Percentiles rank a stretch among this genome's conserved stretches.
Evolutionary conservation across 2,329 filamentous ascomycete genomes (phyloP).

Genomic region (Aspergillus bombycis): DNA sequence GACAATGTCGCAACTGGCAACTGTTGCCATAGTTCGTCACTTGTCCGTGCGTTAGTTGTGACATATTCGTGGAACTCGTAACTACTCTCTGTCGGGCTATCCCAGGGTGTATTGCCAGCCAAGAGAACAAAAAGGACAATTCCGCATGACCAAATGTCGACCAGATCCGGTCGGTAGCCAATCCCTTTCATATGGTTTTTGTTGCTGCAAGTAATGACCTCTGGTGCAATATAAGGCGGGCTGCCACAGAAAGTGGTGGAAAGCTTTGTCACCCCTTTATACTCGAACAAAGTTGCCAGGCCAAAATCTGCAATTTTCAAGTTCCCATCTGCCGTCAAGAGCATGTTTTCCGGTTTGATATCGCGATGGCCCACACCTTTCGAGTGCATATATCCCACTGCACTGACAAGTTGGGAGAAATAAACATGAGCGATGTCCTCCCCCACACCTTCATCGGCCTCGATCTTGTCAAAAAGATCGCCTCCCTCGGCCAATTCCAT

Average conservation of each 20-base stretch:
- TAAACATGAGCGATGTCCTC: constrained; percentile 96
- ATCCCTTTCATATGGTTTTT: constrained; percentile 51
- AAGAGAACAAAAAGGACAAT: constrained; percentile 96
- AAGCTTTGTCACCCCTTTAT: constrained; percentile 78
- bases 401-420: constrained; percentile 87
- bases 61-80: constrained; percentile 92
- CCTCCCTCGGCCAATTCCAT: constrained; percentile 97
- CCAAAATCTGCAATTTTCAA: constrained; percentile 97
- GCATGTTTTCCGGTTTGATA: constrained; percentile 92
- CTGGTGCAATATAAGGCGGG: constrained; percentile 95
- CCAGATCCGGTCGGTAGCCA: constrained; percentile 68
- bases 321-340: constrained; percentile 80
- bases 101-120: constrained; percentile 97
- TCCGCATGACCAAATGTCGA: constrained; percentile 96
- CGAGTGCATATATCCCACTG: constrained; percentile 92
- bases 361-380: constrained; percentile 94
- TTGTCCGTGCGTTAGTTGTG: constrained; percentile 75
- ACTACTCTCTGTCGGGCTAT: constrained; percentile 81
- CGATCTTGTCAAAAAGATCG: constrained; percentile 98
- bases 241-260: constrained; percentile 92
- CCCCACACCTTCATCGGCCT: constrained; percentile 92
- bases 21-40: constrained; percentile 82
- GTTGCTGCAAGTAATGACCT: constrained; percentile 67
- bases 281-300: constrained; percentile 89
- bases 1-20: constrained; percentile 76